Conservation (phyloP, 495 filamentous ascomycete genomes). For the Delitschia confertaspora region DNA sequence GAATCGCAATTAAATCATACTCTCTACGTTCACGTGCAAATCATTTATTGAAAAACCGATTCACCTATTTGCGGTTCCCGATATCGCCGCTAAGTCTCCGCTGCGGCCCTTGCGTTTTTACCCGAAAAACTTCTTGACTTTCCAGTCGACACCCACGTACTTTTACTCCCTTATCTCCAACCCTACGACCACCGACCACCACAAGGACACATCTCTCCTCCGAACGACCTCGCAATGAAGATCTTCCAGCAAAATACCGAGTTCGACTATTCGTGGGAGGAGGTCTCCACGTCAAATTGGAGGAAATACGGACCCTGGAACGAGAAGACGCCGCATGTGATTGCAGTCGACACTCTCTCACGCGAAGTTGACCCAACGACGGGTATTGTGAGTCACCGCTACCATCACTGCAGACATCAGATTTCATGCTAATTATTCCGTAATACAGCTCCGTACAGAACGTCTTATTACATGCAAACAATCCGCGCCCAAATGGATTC, state of each 20-base stretch:
- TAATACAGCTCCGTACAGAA: slow-evolving; percentile 74
- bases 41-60: no score
- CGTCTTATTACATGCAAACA: slow-evolving; percentile 94
- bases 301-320: slow-evolving; percentile 98
- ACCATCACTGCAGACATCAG: neutral
- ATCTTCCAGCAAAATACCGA: slow-evolving; percentile 81
- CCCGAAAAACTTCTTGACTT: neutral
- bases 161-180: slow-evolving; percentile 1
- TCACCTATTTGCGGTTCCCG: no score
- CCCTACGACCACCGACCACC: neutral
- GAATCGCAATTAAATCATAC: no score
- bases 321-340: slow-evolving; percentile 84
- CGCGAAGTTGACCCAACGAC: slow-evolving; percentile 70
- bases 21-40: no score
- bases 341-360: slow-evolving; percentile 86
- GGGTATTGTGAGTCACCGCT: slow-evolving; percentile 58
- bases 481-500: slow-evolving; percentile 78
- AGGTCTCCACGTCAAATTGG: slow-evolving; percentile 99
- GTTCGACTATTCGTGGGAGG: slow-evolving; percentile 96
- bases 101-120: no score
- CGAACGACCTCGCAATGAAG: slow-evolving; percentile 56
- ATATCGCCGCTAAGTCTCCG: no score
- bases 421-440: slow-evolving; percentile 7
- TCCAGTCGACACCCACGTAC: neutral
- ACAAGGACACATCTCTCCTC: slow-evolving; percentile 5